Base-by-base conservation (phyloP, 768 basidiomycete genomes). In the Podaxis mareebaensis region DNA sequence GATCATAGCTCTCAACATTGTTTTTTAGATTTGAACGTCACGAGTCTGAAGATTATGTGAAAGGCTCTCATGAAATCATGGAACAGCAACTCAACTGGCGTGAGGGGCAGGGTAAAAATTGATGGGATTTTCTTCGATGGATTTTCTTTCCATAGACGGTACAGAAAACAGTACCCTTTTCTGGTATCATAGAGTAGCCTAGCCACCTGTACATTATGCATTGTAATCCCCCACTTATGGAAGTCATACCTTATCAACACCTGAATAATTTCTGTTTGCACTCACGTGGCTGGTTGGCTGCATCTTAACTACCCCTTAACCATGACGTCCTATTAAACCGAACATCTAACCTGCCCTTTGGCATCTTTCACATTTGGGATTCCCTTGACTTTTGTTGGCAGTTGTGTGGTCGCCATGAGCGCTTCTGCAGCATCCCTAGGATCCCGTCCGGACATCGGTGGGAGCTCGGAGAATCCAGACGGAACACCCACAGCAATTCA, bases 11-110 rank as follows among this genome's bases (percentile, higher is more conserved):
- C 48, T 44, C 20, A 20, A 72, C 52, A 61, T 57, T 53, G 51
- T 42, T 48, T 44, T 60, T 3, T 60, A 92, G 90, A 46, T 91
- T 92, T 67, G 83, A 90, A 65, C 79, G 90, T 65, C 70, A 77
- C 2, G 90, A 93, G 70, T 82, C 90, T 5, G 88, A 86, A 67
- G 68, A 81, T 61, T 92, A 85, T 67, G 84, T 90, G 8, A 72
- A 77, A 63, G 82, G 89, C 71, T 87, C 89, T 28, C 86, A 86
- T 65, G 73, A 82, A 44, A 67, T 90, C 10, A 74, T 89, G 64
- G 70, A 51, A 7, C 40, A 38, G 28, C 61, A 57, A 15, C 33
- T 63, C 38, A 48, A 60, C 22, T 60, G 59, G 59, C 59, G 59
- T 30, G 51, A 58, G 26, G 52, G 49, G 4, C n/a, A 33, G 5